phyloP scores from a whole-genome alignment of 2,329 filamentous ascomycete genomes.

The Colletotrichum sidae region DNA sequence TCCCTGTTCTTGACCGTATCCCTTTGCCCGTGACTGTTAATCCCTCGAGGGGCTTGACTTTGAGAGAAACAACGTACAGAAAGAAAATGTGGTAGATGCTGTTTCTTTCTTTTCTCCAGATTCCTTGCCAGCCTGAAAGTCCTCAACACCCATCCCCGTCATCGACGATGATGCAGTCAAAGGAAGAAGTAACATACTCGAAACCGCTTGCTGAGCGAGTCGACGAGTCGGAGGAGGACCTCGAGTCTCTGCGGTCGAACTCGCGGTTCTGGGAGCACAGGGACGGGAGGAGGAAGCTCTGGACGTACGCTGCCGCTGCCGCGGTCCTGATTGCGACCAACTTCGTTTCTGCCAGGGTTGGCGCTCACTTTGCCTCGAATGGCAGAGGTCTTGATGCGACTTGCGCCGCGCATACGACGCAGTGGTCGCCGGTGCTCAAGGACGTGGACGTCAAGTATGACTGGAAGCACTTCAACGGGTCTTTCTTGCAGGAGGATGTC shows the following conservation, averaged over 20 bases:
- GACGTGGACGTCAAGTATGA: conserved; percentile 48
- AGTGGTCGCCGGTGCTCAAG: conserved; percentile 51
- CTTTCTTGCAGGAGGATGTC: conserved; percentile 64
- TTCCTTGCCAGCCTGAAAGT: not conserved
- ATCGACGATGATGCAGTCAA: conserved; percentile 38
- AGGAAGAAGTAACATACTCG: conserved; percentile 16
- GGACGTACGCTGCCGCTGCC: conserved; percentile 11
- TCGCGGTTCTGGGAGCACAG: conserved; percentile 14
- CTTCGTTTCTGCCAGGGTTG: conserved; percentile 39
- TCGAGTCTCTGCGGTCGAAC: conserved; percentile 29
- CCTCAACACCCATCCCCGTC: not conserved
- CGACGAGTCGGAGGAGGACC: conserved; percentile 38
- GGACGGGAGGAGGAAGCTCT: conserved; percentile 2
- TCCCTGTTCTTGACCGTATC: conserved; percentile 22
- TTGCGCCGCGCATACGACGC: conserved; percentile 48
- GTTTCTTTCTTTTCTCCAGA: not conserved
- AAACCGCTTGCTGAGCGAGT: conserved; percentile 34
- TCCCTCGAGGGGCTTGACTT: not conserved
- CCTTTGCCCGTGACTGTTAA: not conserved
- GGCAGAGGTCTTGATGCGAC: conserved; percentile 37
- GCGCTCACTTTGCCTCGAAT: conserved; percentile 36
- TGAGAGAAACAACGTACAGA: not conserved
- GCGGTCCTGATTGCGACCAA: conserved; percentile 32
- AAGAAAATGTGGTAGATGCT: not conserved
- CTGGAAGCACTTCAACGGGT: conserved; percentile 63